A percentile compares a stretch with the other conserved stretches of the same genome.
Conservation (phyloP, 2,329 filamentous ascomycete species). For the Falciphora oryzae region DNA sequence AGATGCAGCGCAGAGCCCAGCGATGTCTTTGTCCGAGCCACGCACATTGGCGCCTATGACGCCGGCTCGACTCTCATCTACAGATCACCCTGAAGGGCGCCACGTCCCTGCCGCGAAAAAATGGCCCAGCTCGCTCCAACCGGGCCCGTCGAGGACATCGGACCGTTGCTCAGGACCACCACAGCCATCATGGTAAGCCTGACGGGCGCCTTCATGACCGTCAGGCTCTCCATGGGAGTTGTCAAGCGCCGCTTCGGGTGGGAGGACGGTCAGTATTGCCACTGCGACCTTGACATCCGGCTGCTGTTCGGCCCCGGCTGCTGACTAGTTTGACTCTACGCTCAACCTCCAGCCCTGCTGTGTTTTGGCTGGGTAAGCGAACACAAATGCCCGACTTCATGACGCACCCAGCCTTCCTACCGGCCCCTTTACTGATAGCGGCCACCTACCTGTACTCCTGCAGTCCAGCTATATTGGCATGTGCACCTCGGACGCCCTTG, state of each 20-base stretch:
- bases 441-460: neutral
- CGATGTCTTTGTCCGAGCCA: no score
- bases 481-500: slow-evolving; percentile 1
- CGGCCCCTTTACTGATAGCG: neutral
- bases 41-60: neutral
- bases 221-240: slow-evolving; percentile 1
- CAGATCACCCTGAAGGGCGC: neutral
- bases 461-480: neutral
- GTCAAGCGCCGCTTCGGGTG: neutral
- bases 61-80: neutral
- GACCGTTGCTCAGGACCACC: neutral
- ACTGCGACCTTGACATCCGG: no score
- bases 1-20: no score
- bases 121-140: neutral
- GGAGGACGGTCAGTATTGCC: neutral
- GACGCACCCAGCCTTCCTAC: neutral
- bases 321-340: neutral
- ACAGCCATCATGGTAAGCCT: neutral
- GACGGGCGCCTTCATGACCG: neutral
- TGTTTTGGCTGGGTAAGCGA: slow-evolving; percentile 5
- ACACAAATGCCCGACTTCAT: neutral
- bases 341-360: neutral
- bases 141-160: neutral
- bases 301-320: neutral
- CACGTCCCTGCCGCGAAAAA: neutral